Conservation (phyloP, 768 basidiomycete genomes). For the Mycena epipterygia region DNA sequence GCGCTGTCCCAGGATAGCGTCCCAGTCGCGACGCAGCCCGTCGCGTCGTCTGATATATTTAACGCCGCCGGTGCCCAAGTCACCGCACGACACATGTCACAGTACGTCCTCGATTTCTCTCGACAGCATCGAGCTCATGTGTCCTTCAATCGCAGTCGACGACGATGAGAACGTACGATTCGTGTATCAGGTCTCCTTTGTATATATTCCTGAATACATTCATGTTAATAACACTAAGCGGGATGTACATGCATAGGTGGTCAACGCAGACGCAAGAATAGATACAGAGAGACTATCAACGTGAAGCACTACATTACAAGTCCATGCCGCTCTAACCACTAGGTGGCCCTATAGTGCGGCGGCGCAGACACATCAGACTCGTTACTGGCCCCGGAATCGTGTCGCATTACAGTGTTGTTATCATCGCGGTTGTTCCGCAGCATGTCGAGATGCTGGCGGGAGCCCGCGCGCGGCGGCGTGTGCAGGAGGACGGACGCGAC, state of each 20-base stretch:
- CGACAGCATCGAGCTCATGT: not conserved
- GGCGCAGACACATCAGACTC: conserved; percentile 4
- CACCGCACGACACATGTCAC: conserved; percentile 8
- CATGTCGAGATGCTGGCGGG: conserved; percentile 19
- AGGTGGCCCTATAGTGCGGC: conserved; percentile 15
- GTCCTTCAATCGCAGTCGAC: conserved; percentile 8
- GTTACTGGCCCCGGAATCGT: conserved; percentile 6
- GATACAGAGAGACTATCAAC: not conserved
- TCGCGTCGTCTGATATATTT: not conserved
- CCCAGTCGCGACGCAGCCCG: not conserved
- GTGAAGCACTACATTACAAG: not conserved
- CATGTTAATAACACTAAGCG: not conserved
- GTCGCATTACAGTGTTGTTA: not conserved
- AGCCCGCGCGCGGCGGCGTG: conserved; percentile 29
- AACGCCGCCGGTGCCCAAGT: too few species aligned
- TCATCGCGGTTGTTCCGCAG: not conserved
- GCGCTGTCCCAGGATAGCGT: not conserved
- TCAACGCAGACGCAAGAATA: too few species aligned
- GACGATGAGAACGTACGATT: conserved; percentile 3
- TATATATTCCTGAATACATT: too few species aligned
- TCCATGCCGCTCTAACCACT: not conserved
- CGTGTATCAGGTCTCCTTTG: too few species aligned
- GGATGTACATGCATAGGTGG: too few species aligned
- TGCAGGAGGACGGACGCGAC: conserved; percentile 45
- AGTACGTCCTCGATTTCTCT: conserved; percentile 1